A percentile compares a stretch with the other conserved stretches of the same genome.
Conservation (phyloP, 2,329 filamentous ascomycete species). For the Diplodia sapinea region DNA sequence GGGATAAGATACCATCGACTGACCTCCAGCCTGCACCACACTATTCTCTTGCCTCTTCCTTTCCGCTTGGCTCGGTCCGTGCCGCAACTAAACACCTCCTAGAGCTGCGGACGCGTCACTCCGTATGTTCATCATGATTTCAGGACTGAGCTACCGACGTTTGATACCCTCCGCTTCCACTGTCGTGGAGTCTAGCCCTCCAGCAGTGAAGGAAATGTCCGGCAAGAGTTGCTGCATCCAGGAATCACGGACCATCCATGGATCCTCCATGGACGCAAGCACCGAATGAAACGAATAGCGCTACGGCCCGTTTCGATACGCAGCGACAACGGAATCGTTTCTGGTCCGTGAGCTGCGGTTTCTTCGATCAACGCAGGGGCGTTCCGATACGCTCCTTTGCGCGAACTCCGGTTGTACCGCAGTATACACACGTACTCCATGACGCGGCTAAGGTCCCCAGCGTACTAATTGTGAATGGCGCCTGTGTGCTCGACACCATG, state of each 20-base stretch:
- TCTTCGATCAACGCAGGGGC: background rate
- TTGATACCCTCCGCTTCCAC: background rate
- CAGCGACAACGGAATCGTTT: background rate
- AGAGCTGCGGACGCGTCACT: slow-evolving; percentile 8
- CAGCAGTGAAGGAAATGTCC: background rate
- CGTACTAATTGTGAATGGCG: background rate
- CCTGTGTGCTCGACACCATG: background rate
- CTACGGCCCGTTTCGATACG: background rate
- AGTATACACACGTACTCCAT: slow-evolving; percentile 13
- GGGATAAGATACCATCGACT: background rate
- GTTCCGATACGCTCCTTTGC: background rate
- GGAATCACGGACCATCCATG: background rate
- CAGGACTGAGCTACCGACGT: background rate
- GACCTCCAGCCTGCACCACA: background rate
- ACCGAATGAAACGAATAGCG: background rate
- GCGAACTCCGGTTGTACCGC: background rate
- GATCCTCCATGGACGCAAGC: background rate
- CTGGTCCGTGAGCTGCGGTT: background rate
- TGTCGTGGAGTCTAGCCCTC: background rate
- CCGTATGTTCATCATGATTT: background rate
- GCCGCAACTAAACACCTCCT: background rate
- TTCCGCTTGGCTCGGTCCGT: background rate
- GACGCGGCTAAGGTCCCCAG: slow-evolving; percentile 3
- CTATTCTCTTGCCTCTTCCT: background rate
- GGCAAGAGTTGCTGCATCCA: background rate